Percentiles rank a stretch among this genome's conserved stretches.
These are phyloP conservation scores for Epichloe festucae DNA, from an alignment of 2,329 filamentous ascomycete genomes.

Conservation along the genomic window DNA sequence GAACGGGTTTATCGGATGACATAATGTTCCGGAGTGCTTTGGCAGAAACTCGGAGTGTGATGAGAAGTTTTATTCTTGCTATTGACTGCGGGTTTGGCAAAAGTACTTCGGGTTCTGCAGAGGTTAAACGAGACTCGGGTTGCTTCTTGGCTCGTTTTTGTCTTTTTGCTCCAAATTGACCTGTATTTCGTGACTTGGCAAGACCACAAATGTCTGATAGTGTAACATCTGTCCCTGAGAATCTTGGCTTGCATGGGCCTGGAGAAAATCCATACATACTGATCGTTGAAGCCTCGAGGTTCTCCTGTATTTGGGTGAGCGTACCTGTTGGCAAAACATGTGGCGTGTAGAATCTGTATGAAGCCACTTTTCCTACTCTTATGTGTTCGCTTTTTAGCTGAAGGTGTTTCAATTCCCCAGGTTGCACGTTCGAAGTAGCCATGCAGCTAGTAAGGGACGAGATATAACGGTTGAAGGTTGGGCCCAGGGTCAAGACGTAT, in stretches of 20 bases:
- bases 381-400: conserved; percentile 23
- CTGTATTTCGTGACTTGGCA: background rate
- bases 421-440: conserved; percentile 19
- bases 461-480: conserved; percentile 24
- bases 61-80: background rate
- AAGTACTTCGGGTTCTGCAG: background rate
- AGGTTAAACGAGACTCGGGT: background rate
- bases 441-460: conserved; percentile 24
- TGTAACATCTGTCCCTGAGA: background rate
- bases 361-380: conserved; percentile 24
- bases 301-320: background rate
- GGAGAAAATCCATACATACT: conserved; percentile 6
- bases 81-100: background rate
- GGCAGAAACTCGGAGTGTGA: conserved; percentile 2
- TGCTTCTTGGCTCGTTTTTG: conserved; percentile 1
- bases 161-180: background rate
- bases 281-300: conserved; percentile 1
- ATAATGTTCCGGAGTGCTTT: background rate
- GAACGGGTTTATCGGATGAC: background rate
- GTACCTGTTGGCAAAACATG: background rate
- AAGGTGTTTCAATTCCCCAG: conserved; percentile 19
- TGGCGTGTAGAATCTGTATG: conserved; percentile 19
- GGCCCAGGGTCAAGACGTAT: conserved; percentile 23
- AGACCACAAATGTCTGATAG: conserved; percentile 1
- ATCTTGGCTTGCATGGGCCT: background rate